phyloP scores from a whole-genome alignment of 371 early-diverging fungal genomes.

The Mucor indicus region DNA sequence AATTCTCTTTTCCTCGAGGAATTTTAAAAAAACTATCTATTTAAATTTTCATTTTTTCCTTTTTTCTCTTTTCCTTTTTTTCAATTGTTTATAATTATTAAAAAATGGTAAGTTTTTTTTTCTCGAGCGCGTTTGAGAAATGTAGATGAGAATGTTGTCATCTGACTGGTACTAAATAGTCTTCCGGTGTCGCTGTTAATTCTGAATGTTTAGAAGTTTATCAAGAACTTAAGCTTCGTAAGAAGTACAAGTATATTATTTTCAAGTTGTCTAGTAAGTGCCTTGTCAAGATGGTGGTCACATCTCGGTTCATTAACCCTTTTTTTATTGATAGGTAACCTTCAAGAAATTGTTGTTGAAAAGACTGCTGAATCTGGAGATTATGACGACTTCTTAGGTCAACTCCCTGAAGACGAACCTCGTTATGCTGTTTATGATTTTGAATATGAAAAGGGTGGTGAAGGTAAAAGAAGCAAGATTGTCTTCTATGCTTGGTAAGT shows the following conservation, averaged over 20 bases:
- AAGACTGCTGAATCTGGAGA: slow-evolving; percentile 43
- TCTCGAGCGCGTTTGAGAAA: not conserved
- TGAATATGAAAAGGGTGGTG: slow-evolving; percentile 64
- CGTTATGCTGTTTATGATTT: slow-evolving; percentile 88
- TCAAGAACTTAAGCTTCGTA: slow-evolving; percentile 71
- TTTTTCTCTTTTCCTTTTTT: slow-evolving; percentile 4
- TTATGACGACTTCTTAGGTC: slow-evolving; percentile 67
- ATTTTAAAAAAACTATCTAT: not conserved
- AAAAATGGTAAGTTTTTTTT: slow-evolving; percentile 10
- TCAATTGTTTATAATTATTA: slow-evolving; percentile 1
- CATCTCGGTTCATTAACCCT: not conserved
- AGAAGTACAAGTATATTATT: slow-evolving; percentile 73
- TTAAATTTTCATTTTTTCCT: slow-evolving; percentile 2
- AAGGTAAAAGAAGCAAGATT: slow-evolving; percentile 73
- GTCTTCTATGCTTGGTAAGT: slow-evolving; percentile 47
- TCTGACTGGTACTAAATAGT: slow-evolving; percentile 18
- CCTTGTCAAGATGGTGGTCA: not conserved
- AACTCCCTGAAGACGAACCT: slow-evolving; percentile 68
- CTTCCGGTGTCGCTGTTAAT: slow-evolving; percentile 71
- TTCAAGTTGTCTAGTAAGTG: slow-evolving; percentile 69
- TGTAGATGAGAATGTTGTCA: not conserved
- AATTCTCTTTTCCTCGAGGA: not conserved
- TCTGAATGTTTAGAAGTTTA: slow-evolving; percentile 60
- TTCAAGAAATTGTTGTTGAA: slow-evolving; percentile 67
- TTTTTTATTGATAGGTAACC: slow-evolving; percentile 33